Conservation (phyloP, 371 early-diverging fungal genomes). For the Chytridium lagenaria region DNA sequence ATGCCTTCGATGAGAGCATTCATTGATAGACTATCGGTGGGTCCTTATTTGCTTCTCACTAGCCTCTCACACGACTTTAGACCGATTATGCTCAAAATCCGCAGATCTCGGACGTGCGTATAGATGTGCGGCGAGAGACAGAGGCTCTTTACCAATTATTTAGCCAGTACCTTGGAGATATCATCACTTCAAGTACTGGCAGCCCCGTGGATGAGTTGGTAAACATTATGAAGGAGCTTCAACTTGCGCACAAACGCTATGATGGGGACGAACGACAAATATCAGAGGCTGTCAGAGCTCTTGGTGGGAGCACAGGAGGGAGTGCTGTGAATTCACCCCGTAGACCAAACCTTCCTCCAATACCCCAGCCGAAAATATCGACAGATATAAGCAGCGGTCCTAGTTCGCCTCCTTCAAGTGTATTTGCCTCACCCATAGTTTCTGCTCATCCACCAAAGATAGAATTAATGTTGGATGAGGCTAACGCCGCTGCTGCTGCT, state of each 20-base stretch:
- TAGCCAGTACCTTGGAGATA: slow-evolving; percentile 14
- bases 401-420: slow-evolving; percentile 17
- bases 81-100: background rate
- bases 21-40: slow-evolving; percentile 44
- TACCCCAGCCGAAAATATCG: background rate
- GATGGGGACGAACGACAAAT: slow-evolving; percentile 13
- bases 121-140: slow-evolving; percentile 29
- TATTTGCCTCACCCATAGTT: slow-evolving; percentile 7
- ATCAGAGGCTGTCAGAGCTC: background rate
- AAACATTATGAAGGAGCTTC: slow-evolving; percentile 4
- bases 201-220: slow-evolving; percentile 2
- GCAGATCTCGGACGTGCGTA: background rate
- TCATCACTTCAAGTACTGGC: slow-evolving; percentile 3
- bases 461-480: slow-evolving; percentile 12
- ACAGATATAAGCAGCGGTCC: slow-evolving; percentile 3
- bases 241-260: slow-evolving; percentile 2
- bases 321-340: background rate
- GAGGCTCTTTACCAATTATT: slow-evolving; percentile 30
- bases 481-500: background rate
- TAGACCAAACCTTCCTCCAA: background rate
- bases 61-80: background rate
- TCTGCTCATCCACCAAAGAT: slow-evolving; percentile 18
- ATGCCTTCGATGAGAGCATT: slow-evolving; percentile 36
- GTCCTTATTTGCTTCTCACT: background rate
- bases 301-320: slow-evolving; percentile 1